These are phyloP conservation scores for Vanrija humicola DNA, from an alignment of 1,284 basidiomycete genomes.

Conservation along the genomic window DNA sequence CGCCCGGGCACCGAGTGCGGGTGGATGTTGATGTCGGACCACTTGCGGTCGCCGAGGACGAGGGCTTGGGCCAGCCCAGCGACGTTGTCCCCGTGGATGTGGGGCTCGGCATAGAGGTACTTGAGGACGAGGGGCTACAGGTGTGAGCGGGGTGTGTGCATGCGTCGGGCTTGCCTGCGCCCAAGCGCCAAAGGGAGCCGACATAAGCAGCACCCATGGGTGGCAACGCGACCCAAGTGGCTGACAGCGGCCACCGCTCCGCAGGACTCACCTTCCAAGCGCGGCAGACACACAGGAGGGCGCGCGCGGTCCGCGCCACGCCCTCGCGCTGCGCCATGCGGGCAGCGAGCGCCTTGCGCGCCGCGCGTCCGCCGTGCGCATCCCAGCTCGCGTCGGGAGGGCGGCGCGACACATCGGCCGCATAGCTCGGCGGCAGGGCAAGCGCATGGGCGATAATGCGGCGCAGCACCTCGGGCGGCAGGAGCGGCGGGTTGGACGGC, in stretches of 20 bases:
- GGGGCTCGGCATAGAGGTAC: slow-evolving; percentile 61
- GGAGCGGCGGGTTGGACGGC: slow-evolving; percentile 3
- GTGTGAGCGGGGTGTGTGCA: background rate
- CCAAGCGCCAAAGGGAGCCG: background rate
- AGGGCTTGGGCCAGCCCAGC: slow-evolving; percentile 59
- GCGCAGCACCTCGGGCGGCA: slow-evolving; percentile 25
- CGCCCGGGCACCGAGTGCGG: slow-evolving; percentile 76
- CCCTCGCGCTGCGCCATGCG: slow-evolving; percentile 1
- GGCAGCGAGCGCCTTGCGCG: background rate
- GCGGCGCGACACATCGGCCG: slow-evolving; percentile 1
- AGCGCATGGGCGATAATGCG: slow-evolving; percentile 34
- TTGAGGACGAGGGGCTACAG: slow-evolving; percentile 63
- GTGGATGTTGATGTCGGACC: slow-evolving; percentile 79
- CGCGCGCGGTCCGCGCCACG: slow-evolving; percentile 7
- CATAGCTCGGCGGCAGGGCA: slow-evolving; percentile 12
- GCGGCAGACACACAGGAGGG: slow-evolving; percentile 63
- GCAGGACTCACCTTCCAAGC: slow-evolving; percentile 62
- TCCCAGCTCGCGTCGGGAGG: slow-evolving; percentile 20
- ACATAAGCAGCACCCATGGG: background rate
- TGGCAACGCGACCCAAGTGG: background rate
- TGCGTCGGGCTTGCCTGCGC: background rate
- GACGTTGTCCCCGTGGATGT: slow-evolving; percentile 54
- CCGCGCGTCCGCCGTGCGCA: slow-evolving; percentile 22
- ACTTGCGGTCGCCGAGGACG: slow-evolving; percentile 63
- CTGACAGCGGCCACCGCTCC: background rate